Base-by-base conservation (phyloP, 768 basidiomycete genomes). In the Lentinula sp. region DNA sequence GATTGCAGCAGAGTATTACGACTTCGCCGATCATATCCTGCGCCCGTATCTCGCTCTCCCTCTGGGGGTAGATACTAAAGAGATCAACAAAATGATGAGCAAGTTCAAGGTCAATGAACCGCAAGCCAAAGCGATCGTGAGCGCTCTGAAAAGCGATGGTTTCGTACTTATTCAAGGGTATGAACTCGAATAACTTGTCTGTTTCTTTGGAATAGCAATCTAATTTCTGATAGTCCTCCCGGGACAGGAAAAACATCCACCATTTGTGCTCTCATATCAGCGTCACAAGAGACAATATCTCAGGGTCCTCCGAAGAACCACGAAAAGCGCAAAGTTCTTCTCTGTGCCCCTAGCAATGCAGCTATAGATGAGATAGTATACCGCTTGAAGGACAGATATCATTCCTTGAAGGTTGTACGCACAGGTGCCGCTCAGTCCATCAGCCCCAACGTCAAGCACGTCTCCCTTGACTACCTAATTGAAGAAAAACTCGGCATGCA, bases 211-310 rank as follows among this genome's bases (percentile, higher is more conserved):
- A 10, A 37, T 45, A 52, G 15, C n/a, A 32, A 35, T 36, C 43
- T 61, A 59, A 32, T 45, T 57, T 32, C 42, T 18, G 54, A 32
- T 64, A 95, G 96, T 23, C 97, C 97, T 39, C 97, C 97, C 1
- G 97, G 97, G 59, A 99, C 97, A 0, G 97, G 97, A 12, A 99
- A 99, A 76, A 99, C 97, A 8, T 96, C 93, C 20, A 99, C 97
- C 1, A 98, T 99, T 63, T 93, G 93, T 66, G 94, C 93, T 20
- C 79, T 99, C n/a, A 90, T 97, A 6, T 86, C 91, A 45, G 84
- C 87, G 4, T 93, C 90, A 69, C 71, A 97, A 42, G 83, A 88
- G 2, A 80, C 77, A 42, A 86, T 90, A 37, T 70, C 82, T 1
- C 74, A 81, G 28, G 79, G 83, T 9, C 66, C 80, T 20, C 80